Evolutionary conservation across 2,329 filamentous ascomycete genomes (phyloP), one percentile per base, ranked within the genome.

Genomic region (Fragosphaeria purpurea): DNA sequence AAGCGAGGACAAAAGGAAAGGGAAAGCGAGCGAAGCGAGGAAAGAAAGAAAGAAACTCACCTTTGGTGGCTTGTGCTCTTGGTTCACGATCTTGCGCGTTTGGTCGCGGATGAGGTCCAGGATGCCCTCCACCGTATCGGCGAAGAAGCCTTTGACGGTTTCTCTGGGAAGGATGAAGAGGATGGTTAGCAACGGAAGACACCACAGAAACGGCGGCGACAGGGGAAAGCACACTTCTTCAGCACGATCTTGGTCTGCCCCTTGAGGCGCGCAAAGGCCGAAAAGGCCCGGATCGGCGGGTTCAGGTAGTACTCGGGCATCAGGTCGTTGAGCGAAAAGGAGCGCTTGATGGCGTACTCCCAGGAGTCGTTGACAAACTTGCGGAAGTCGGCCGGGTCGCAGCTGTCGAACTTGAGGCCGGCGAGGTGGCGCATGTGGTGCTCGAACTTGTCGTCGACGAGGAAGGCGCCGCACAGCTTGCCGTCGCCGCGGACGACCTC

Each of bases 401-500:
- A 66, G 46, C 70, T 66, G 44, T 70, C 67, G 43, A 69, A 72
- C 51, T 70, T 67, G 3, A 69, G 62, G 6, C 69, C 69, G 30
- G 75, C 64, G 33, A 67, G 70, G 13, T 66, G 59, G 50, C 66
- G 67, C 32, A 76, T 59, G 52, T 70, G 69, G 31, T 69, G 64
- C 34, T 64, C 62, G 53, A 77, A 77, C 22, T 71, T 62, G 57
- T 70, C 65, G 53, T 76, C 74, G 49, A 77, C 62, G 56, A 72
- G 70, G 1, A 71, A 69, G 1, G 71, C 74, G 30, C 74, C 75
- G 52, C 73, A 77, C 53, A 71, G 66, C 5, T 69, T 71, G 11
- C 74, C 74, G 8, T 70, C 72, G 1, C 73, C 73, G 35, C 69
- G 67, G 4, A 70, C 70, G 11, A 72, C 70, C 59, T 77, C 74